Evolutionary conservation across 2,329 filamentous ascomycete genomes (phyloP).

Genomic region (Akanthomyces uredinophilus): DNA sequence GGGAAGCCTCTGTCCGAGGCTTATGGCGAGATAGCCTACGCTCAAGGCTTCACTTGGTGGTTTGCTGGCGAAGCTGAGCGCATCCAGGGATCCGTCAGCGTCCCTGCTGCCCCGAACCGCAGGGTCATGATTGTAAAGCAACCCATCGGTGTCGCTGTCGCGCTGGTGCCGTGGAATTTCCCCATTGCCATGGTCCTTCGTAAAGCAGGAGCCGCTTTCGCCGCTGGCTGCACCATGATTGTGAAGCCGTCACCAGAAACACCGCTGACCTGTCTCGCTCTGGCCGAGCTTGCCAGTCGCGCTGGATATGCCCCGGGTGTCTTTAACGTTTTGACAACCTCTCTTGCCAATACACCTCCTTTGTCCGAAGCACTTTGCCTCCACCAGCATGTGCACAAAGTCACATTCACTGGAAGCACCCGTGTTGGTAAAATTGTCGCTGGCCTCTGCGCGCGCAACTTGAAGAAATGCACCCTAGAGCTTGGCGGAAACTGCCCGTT

Average conservation of each 20-base stretch:
- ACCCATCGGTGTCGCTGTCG: constrained; percentile 31
- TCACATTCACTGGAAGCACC: constrained; percentile 74
- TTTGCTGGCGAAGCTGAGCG: constrained; percentile 48
- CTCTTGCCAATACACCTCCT: constrained; percentile 37
- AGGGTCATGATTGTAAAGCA: constrained; percentile 65
- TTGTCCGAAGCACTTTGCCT: constrained; percentile 43
- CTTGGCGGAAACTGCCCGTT: constrained; percentile 65
- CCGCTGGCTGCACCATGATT: constrained; percentile 72
- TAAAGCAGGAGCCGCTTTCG: constrained; percentile 51
- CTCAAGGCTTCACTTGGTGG: constrained; percentile 50
- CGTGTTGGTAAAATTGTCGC: constrained; percentile 64
- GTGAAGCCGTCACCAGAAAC: constrained; percentile 70
- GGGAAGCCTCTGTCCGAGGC: constrained; percentile 54
- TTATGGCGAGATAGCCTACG: constrained; percentile 51
- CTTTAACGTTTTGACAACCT: constrained; percentile 48
- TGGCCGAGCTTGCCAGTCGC: constrained; percentile 61
- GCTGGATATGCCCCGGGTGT: constrained; percentile 74
- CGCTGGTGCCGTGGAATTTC: constrained; percentile 52
- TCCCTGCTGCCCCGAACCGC: constrained; percentile 55
- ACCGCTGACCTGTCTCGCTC: constrained; percentile 64
- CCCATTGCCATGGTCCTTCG: constrained; percentile 46
- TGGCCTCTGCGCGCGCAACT: constrained; percentile 51
- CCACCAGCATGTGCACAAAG: constrained; percentile 49
- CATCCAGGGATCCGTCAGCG: constrained; percentile 54
- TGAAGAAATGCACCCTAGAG: constrained; percentile 66